Percentiles rank a stretch among this genome's conserved stretches.
Evolutionary conservation across 2,329 filamentous ascomycete species (phyloP).

Genomic region (Monosporascus sp.): DNA sequence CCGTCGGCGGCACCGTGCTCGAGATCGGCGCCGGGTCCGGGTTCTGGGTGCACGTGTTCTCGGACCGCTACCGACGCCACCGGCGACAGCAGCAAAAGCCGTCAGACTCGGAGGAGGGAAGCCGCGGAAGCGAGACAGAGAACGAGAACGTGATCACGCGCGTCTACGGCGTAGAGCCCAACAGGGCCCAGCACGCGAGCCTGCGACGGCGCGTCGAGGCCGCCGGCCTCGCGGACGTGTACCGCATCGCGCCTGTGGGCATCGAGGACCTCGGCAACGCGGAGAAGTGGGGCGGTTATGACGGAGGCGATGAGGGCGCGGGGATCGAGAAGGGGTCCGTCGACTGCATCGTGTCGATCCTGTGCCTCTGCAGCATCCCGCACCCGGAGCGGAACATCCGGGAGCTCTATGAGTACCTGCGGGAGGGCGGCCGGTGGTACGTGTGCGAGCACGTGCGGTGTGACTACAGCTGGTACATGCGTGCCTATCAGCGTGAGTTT

Average conservation of each 20-base stretch:
- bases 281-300: constrained; percentile 35
- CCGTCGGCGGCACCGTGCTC: constrained; percentile 46
- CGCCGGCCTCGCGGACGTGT: constrained; percentile 49
- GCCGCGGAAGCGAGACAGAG: constrained; percentile 6
- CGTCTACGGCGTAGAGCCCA: constrained; percentile 62
- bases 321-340: constrained; percentile 43
- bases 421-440: constrained; percentile 58
- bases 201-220: constrained; percentile 42
- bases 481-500: constrained; percentile 46
- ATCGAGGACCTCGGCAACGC: constrained; percentile 49
- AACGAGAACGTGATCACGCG: constrained; percentile 28
- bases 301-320: too few species aligned
- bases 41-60: constrained; percentile 53
- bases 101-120: constrained; percentile 1
- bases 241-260: constrained; percentile 57
- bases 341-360: constrained; percentile 54
- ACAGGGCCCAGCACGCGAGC: constrained; percentile 42
- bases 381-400: constrained; percentile 50
- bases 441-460: constrained; percentile 55
- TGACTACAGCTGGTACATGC: constrained; percentile 33
- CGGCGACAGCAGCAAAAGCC: constrained; percentile 2
- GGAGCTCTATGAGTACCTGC: constrained; percentile 52
- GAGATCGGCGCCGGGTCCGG: constrained; percentile 60
- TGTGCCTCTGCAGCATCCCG: constrained; percentile 60
- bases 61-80: background rate